These are phyloP conservation scores for Picea mariana DNA, from an alignment of 83 land plant species.

Conservation along the genomic window DNA sequence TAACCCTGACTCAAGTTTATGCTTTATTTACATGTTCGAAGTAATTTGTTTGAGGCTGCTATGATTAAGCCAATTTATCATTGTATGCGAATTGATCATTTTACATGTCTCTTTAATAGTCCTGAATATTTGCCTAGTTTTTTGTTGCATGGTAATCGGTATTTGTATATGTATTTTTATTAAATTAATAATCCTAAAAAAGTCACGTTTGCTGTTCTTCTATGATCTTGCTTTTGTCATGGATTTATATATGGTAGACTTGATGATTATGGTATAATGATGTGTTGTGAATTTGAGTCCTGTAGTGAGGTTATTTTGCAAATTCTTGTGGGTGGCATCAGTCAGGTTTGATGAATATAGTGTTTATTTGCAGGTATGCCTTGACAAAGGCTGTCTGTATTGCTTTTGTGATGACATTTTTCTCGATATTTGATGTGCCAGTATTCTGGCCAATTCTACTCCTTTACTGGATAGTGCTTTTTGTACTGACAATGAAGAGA, in stretches of 20 bases:
- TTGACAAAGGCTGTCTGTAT: background rate
- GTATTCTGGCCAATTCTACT: slow-evolving; percentile 86
- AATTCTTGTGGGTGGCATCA: background rate
- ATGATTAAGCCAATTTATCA: background rate
- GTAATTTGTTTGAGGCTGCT: background rate
- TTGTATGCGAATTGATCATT: background rate
- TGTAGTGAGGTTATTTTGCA: background rate
- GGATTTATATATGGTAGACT: background rate
- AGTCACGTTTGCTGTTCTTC: background rate
- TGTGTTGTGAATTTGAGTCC: background rate
- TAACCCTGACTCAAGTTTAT: background rate
- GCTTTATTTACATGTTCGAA: background rate
- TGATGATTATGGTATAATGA: background rate
- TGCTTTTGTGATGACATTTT: slow-evolving; percentile 32
- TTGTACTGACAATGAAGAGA: too few species aligned
- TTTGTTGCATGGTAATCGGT: background rate
- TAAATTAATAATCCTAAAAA: background rate
- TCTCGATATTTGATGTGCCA: slow-evolving; percentile 74
- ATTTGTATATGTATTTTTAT: background rate
- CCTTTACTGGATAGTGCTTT: background rate
- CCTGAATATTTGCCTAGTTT: background rate
- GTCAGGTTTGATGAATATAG: background rate
- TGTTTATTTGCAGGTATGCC: slow-evolving; percentile 47
- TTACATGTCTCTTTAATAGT: background rate
- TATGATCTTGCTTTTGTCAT: background rate